Conservation (phyloP, 306 rosid genomes). For the Cucumis hystrix region DNA sequence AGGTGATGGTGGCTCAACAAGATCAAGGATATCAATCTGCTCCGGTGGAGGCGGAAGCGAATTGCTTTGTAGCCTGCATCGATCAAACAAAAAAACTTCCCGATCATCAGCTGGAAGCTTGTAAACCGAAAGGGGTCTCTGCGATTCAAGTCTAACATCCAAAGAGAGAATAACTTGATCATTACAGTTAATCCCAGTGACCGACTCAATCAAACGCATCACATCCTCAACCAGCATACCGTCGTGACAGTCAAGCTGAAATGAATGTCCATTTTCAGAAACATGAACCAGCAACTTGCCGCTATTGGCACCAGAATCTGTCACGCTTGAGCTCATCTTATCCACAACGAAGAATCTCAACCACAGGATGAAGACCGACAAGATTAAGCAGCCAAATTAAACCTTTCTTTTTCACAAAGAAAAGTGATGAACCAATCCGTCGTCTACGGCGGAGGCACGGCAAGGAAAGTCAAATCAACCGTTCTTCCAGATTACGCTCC, state of each 20-base stretch:
- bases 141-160: slow-evolving; percentile 69
- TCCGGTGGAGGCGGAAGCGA: slow-evolving; percentile 47
- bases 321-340: slow-evolving; percentile 55
- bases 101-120: slow-evolving; percentile 73
- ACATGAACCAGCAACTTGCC: slow-evolving; percentile 70
- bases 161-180: slow-evolving; percentile 85
- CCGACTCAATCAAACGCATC: slow-evolving; percentile 52
- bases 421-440: slow-evolving; percentile 8
- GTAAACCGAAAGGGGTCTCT: slow-evolving; percentile 50
- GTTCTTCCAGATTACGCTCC: not conserved
- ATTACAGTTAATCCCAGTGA: slow-evolving; percentile 27
- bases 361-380: slow-evolving; percentile 14
- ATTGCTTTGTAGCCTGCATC: slow-evolving; percentile 54
- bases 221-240: slow-evolving; percentile 57
- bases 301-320: slow-evolving; percentile 31
- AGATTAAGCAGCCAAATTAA: slow-evolving; percentile 12
- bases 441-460: slow-evolving; percentile 15
- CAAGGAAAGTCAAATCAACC: slow-evolving; percentile 14
- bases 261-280: slow-evolving; percentile 86
- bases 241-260: slow-evolving; percentile 56
- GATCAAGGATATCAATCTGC: slow-evolving; percentile 33
- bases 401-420: not conserved
- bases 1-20: slow-evolving; percentile 46
- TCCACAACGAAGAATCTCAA: slow-evolving; percentile 11
- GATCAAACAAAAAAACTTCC: slow-evolving; percentile 75